A percentile compares a stretch with the other conserved stretches of the same genome.
Evolutionary conservation across 2,329 filamentous ascomycete species (phyloP).

Genomic region (Huntiella bhutanensis): DNA sequence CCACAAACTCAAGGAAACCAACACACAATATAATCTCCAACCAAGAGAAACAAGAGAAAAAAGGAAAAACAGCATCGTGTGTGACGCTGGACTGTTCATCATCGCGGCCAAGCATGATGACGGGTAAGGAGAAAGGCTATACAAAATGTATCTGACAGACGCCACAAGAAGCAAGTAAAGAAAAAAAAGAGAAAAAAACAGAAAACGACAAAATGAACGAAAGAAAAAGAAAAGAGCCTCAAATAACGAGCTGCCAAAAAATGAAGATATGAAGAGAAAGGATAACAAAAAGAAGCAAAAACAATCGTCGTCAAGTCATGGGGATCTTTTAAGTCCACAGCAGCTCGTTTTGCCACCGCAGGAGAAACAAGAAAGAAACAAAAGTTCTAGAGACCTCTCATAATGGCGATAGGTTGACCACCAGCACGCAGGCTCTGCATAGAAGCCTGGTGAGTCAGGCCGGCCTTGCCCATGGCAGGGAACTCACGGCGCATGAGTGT

Average conservation of each 20-base stretch:
- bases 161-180: background rate
- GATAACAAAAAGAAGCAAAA: constrained; percentile 3
- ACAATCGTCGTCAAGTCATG: constrained; percentile 9
- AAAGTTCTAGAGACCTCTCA: background rate
- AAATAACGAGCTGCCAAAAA: background rate
- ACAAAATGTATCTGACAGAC: background rate
- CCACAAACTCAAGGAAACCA: background rate
- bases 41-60: background rate
- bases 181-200: background rate
- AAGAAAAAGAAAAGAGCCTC: background rate
- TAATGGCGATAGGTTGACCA: background rate
- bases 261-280: background rate
- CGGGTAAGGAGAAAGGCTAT: background rate
- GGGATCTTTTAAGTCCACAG: constrained; percentile 8
- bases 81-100: too few relatives aligned
- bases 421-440: background rate
- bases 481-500: constrained; percentile 33
- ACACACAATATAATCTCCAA: background rate
- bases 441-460: constrained; percentile 1
- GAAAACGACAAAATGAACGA: background rate
- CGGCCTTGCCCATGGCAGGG: constrained; percentile 13
- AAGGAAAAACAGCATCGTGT: too few relatives aligned
- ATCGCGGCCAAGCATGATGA: too few relatives aligned
- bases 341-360: background rate
- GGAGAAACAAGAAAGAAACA: background rate